Evolutionary conservation across 305 asterid genomes (phyloP).

Genomic region (Solanum aculeatissimum): DNA sequence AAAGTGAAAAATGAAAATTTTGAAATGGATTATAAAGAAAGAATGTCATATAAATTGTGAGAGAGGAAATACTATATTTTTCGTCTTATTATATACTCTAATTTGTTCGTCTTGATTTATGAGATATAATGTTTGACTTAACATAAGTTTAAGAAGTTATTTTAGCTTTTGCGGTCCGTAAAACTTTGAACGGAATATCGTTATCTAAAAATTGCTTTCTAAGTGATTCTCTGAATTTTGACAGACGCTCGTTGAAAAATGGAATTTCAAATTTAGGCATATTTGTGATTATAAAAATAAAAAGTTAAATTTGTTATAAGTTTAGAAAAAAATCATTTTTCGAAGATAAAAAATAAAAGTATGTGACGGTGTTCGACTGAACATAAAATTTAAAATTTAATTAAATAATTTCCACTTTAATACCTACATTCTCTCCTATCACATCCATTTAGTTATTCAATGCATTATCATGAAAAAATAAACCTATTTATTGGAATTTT

Average conservation of each 20-base stretch:
- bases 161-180: neutral
- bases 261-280: neutral
- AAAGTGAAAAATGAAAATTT: no score
- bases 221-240: neutral
- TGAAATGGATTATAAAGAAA: no score
- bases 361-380: neutral
- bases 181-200: neutral
- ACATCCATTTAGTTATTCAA: constrained; percentile 1
- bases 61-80: no score
- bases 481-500: neutral
- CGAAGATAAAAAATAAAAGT: neutral
- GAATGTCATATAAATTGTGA: no score
- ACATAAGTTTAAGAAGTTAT: neutral
- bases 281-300: neutral
- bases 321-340: neutral
- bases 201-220: neutral
- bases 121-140: accelerated
- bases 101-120: neutral
- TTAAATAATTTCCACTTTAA: neutral
- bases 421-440: constrained; percentile 10
- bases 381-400: neutral
- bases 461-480: neutral
- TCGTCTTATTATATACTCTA: no score
- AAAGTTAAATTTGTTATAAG: neutral
- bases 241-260: neutral